Percentiles rank a stretch among this genome's conserved stretches.
Evolutionary conservation across 139 green algal genomes (phyloP).

Genomic region (Nannochloris sp.): DNA sequence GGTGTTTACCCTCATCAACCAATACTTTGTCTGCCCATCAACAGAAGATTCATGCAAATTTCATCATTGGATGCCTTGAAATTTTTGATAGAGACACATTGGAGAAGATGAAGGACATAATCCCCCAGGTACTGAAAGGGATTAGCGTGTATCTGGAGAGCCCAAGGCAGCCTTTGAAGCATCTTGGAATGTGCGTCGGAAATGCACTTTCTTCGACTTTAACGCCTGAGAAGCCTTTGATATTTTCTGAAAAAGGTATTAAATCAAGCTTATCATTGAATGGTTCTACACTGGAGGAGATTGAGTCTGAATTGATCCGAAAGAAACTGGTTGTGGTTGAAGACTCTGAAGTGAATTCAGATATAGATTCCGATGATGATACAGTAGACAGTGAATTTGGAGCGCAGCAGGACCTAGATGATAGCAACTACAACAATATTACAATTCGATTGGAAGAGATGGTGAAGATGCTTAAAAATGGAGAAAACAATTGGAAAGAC

Average conservation of each 20-base stretch:
- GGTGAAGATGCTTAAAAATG: conserved; percentile 40
- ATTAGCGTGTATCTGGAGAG: conserved; percentile 45
- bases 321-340: background rate
- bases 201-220: conserved; percentile 33
- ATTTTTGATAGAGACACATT: background rate
- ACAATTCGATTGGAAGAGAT: conserved; percentile 30
- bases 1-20: too few species aligned
- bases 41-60: too few species aligned
- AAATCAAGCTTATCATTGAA: background rate
- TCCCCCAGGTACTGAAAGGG: conserved; percentile 35
- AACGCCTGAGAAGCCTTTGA: conserved; percentile 39
- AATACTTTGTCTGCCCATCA: too few species aligned
- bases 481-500: conserved; percentile 41
- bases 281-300: background rate
- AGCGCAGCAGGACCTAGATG: conserved; percentile 24
- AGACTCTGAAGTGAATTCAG: conserved; percentile 6
- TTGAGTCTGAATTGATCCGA: background rate
- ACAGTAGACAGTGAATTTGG: conserved; percentile 25
- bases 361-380: conserved; percentile 37
- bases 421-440: background rate
- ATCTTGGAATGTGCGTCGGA: conserved; percentile 55
- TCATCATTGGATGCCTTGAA: too few species aligned
- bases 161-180: conserved; percentile 20
- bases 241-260: conserved; percentile 24
- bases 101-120: conserved; percentile 7